Conservation (phyloP, 2,329 filamentous ascomycete genomes). For the Metarhizium sp. region DNA sequence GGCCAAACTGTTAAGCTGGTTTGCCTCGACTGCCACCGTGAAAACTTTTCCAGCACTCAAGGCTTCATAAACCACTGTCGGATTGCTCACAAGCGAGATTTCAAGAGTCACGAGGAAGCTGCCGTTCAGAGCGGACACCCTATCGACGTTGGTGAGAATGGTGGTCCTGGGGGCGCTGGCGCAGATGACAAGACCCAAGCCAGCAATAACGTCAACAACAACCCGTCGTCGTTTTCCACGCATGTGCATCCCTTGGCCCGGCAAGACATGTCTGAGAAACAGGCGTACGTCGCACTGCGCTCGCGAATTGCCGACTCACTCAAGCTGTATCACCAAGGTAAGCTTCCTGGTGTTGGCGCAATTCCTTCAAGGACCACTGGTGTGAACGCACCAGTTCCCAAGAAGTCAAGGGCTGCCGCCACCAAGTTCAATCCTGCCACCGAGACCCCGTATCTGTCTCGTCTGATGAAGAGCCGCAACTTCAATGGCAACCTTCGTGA, state of each 20-base stretch:
- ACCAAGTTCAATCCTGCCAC: conserved; percentile 41
- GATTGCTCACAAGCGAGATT: conserved; percentile 87
- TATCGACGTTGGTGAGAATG: conserved; percentile 43
- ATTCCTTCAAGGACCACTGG: conserved; percentile 29
- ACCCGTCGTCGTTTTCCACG: conserved; percentile 3
- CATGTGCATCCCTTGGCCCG: conserved; percentile 26
- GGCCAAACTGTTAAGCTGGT: conserved; percentile 82
- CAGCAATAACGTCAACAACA: not conserved
- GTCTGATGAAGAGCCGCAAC: conserved; percentile 52
- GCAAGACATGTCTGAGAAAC: conserved; percentile 40
- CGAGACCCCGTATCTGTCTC: conserved; percentile 58
- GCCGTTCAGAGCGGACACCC: conserved; percentile 79
- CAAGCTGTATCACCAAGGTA: conserved; percentile 40
- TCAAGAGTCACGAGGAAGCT: conserved; percentile 92
- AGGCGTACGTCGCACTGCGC: conserved; percentile 40
- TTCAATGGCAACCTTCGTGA: conserved; percentile 51
- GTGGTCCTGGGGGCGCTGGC: conserved; percentile 1
- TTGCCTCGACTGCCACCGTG: conserved; percentile 78
- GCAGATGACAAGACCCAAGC: conserved; percentile 16
- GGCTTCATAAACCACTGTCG: conserved; percentile 99
- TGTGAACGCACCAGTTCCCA: not conserved
- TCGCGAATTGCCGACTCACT: conserved; percentile 46
- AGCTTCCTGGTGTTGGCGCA: conserved; percentile 36
- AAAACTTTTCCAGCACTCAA: conserved; percentile 92
- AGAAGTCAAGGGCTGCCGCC: not conserved